Evolutionary conservation across 257 asterid species (phyloP).

Genomic region (Solanum ossicruentum): DNA sequence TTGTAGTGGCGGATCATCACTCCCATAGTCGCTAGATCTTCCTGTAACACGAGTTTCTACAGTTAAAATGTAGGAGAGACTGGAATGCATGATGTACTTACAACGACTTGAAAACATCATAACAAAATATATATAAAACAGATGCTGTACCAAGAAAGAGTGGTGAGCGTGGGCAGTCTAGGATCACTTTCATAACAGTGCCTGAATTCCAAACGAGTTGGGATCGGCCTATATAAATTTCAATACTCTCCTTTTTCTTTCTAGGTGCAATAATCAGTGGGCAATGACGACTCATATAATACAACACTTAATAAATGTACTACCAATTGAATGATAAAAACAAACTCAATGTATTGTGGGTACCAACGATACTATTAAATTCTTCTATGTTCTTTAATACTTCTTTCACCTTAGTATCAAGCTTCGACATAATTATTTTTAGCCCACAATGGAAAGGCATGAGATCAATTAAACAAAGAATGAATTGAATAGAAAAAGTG

Average conservation of each 20-base stretch:
- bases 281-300: no score
- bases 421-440: not conserved
- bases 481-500: not conserved
- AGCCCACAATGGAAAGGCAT: not conserved
- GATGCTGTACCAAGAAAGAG: not conserved
- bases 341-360: no score
- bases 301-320: no score
- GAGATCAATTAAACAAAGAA: not conserved
- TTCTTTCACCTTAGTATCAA: not conserved
- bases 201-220: not conserved
- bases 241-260: not conserved
- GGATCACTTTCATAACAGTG: not conserved
- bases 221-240: not conserved
- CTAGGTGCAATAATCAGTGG: no score
- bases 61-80: not conserved
- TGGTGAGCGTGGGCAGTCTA: not conserved
- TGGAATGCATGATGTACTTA: not conserved
- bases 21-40: constrained; percentile 75
- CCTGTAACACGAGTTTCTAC: constrained; percentile 28
- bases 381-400: not conserved
- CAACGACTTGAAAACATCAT: not conserved
- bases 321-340: no score
- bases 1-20: constrained; percentile 96
- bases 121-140: not conserved
- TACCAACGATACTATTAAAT: not conserved